Conservation (phyloP, 2,329 filamentous ascomycete species). For the Fusarium hainanense region DNA sequence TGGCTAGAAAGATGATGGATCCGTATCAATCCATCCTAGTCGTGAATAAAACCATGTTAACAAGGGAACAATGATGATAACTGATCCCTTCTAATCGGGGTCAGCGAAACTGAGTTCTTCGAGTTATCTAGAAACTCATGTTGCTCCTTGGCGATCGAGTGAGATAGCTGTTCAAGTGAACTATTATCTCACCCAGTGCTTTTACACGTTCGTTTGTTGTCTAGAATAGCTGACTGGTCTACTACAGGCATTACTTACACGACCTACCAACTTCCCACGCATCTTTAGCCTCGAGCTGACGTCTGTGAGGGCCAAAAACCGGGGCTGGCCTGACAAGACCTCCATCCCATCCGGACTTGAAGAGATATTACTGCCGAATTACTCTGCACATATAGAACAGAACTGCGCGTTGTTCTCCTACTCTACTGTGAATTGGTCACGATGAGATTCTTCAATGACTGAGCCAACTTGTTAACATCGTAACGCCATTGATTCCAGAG, state of each 20-base stretch:
- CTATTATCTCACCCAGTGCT: background rate
- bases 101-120: background rate
- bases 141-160: background rate
- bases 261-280: background rate
- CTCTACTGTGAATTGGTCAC: slow-evolving; percentile 8
- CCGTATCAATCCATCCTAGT: background rate
- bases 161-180: background rate
- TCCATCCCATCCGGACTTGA: slow-evolving; percentile 8
- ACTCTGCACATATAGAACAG: background rate
- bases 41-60: background rate
- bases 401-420: slow-evolving; percentile 4
- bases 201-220: background rate
- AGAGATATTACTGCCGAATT: background rate
- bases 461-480: slow-evolving; percentile 14
- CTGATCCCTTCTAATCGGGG: background rate
- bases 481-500: slow-evolving; percentile 30
- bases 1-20: background rate
- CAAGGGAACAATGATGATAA: background rate
- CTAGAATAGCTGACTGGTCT: background rate
- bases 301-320: slow-evolving; percentile 30
- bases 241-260: background rate
- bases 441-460: background rate
- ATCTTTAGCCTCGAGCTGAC: slow-evolving; percentile 1
- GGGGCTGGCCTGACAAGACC: slow-evolving; percentile 8
- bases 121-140: background rate